Base-by-base conservation (phyloP, 108 stramenopile genomes). In the Ochromonas danica region DNA sequence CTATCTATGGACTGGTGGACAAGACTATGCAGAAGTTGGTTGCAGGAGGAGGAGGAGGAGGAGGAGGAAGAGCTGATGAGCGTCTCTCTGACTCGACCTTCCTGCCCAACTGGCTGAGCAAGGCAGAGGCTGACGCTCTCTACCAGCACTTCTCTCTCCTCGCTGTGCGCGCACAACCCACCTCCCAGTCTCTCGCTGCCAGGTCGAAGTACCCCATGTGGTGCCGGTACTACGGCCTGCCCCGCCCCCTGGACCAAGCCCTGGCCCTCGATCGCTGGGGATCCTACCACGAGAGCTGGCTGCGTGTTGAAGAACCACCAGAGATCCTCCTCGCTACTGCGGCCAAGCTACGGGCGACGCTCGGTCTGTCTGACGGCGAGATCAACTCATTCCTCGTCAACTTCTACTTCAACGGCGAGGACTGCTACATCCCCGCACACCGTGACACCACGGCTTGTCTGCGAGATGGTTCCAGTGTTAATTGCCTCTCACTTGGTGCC, bases 361-460 rank as follows among this genome's bases (percentile, higher is more conserved):
- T 67, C 63, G 10, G 25, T 25, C 30, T 33, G 25, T 36, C 27
- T 14, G 63, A 67, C 25, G 63, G 25, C 1, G 1, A 22, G 0
- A 40, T 51, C 35, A 77, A 77, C 10, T 77, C 74, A 1, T 0
- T 77, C 1, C 40, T 51, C 25, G 74, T 77, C n/a, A 77, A 77
- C 14, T 77, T 41, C 74, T 77, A 77, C 43, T 2, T 1, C 2
- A 40, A 43, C 28, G 74, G 74, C 28, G 63, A 67, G 27, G 0
- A 42, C 43, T n/a, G n/a, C 22, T 1, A 2, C 1, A 77, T 77
- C 41, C 74, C 74, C 1, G 74, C 74, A 14, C 74, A 77, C 43
- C 74, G 43, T 42, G 74, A 77, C 74, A 3, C 74, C 14, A 45
- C 42, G 28, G 0, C 74, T 1, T 43, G 42, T 51, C 43, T 77